Evolutionary conservation across 108 stramenopile genomes (phyloP), one percentile per base, ranked within the genome.

Genomic region (Nannochloropsis salina): DNA sequence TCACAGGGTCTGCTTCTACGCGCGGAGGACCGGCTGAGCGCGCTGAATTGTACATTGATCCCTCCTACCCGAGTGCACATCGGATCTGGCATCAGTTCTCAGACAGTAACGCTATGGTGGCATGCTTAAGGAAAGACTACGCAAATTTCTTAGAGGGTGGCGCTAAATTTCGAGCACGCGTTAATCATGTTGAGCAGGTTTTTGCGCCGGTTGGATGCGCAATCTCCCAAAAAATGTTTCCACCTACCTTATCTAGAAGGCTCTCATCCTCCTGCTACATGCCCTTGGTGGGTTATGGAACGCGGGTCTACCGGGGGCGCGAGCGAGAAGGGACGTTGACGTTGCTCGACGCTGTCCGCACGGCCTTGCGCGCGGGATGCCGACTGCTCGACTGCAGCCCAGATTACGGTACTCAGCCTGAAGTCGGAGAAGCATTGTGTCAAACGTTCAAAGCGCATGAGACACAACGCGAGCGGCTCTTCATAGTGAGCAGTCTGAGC

Each of bases 291-390:
- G 61, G 61, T 15, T 74, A 74, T n/a, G 61, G 61, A 6, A 74
- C 61, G n/a, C 15, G 6, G 20, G 61, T 74, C n/a, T 74, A 6
- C n/a, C 61, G 61, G n/a, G 61, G 61, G 61, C 61, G 61, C 20
- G 61, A 74, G 61, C 61, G 61, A 74, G 61, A 74, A n/a, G 61
- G 61, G 6, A n/a, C 15, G 61, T n/a, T 74, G 6, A 15, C 61
- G n/a, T n/a, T 74, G 4, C 20, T 15, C 20, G 8, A 74, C 15
- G 61, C 61, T 6, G n/a, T 6, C 20, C 61, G 61, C 4, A 74
- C n/a, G 15, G 61, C 61, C 61, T 74, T 74, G 61, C 61, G 61
- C n/a, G 61, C 61, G n/a, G 61, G 61, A n/a, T 74, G 61, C 61
- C 61, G 61, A 15, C 61, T 74, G 20, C 61, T 74, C 61, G 61